Evolutionary conservation across 2,329 filamentous ascomycete genomes (phyloP), one percentile per base, ranked within the genome.

Genomic region (Penicillium sp.): DNA sequence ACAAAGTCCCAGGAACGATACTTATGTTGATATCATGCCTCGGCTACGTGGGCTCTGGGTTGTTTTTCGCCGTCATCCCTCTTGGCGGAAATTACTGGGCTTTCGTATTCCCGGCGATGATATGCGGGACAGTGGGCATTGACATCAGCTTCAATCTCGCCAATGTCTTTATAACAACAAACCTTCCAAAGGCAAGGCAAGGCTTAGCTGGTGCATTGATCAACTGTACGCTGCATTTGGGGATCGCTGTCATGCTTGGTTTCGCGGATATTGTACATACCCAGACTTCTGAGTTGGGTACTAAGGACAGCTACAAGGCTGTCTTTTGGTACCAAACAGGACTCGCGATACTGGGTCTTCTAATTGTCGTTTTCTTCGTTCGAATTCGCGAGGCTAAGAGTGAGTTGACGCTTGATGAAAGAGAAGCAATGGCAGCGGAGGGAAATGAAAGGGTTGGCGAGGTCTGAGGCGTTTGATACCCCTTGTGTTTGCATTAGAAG

Each of bases 151-250:
- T 84, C 69, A 88, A 84, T 61, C 78, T 89, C 1, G 79, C 82
- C 17, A 89, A 85, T 60, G 78, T 90, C 52, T 90, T 87, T 67
- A 85, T 88, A 64, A 88, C 85, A 0, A 88, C 85, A 0, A 79
- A 78, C 13, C 72, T 89, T 54, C 84, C 85, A 0, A 73, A 74
- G 4, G 75, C 78, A 12, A 75, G 81, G 43, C 87, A 91, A 63
- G 85, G 84, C 0, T 72, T 88, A 0, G 86, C 85, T 0, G 84
- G 85, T 1, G 85, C 81, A 0, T 66, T 89, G 40, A 82, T 86
- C 60, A 88, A 86, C 68, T 82, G 79, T 42, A 68, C 88, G 2
- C 64, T 88, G 28, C 85, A 87, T 59, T 73, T 90, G 8, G 83
- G 84, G 9, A 84, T 88, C 59, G 83, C 84, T 1, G 75, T 89